Conservation (phyloP, 208 protist genomes). For the Leishmania martiniquensis region DNA sequence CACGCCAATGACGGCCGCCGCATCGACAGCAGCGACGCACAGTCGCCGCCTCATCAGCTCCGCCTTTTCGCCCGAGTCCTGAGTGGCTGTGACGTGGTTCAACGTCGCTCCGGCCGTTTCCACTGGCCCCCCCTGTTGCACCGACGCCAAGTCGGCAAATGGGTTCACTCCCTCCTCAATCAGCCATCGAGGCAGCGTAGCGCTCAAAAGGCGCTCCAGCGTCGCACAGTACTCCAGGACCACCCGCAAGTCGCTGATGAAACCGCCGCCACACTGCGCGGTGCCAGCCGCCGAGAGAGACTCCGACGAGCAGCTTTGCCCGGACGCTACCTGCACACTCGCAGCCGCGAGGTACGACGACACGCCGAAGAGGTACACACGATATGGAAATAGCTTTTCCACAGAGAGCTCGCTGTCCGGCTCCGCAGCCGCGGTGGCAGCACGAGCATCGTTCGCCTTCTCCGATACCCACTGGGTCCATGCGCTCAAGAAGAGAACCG, state of each 20-base stretch:
- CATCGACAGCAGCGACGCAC: constrained; percentile 27
- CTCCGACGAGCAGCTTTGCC: neutral
- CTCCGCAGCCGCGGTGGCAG: neutral
- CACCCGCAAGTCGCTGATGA: neutral
- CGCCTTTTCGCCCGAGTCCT: neutral
- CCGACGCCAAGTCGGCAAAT: neutral
- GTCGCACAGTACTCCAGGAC: constrained; percentile 10
- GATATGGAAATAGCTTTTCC: constrained; percentile 12
- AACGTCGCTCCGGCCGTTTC: too few relatives aligned
- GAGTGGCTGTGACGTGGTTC: too few relatives aligned
- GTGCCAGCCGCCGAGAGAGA: neutral
- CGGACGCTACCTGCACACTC: neutral
- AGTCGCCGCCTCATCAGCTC: constrained; percentile 20
- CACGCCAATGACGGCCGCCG: constrained; percentile 18
- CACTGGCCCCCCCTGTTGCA: neutral
- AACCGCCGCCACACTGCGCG: neutral
- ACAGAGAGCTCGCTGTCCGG: neutral
- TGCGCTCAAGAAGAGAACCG: constrained; percentile 26
- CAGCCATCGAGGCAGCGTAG: constrained; percentile 22
- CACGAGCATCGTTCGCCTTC: too few relatives aligned
- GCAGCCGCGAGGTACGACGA: constrained; percentile 21
- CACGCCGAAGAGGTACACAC: constrained; percentile 31
- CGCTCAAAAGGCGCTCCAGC: constrained; percentile 10
- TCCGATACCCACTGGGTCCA: constrained; percentile 16
- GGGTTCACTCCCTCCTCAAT: constrained; percentile 8